Base-by-base conservation (phyloP, 257 asterid species). In the Anisodus tanguticus region DNA sequence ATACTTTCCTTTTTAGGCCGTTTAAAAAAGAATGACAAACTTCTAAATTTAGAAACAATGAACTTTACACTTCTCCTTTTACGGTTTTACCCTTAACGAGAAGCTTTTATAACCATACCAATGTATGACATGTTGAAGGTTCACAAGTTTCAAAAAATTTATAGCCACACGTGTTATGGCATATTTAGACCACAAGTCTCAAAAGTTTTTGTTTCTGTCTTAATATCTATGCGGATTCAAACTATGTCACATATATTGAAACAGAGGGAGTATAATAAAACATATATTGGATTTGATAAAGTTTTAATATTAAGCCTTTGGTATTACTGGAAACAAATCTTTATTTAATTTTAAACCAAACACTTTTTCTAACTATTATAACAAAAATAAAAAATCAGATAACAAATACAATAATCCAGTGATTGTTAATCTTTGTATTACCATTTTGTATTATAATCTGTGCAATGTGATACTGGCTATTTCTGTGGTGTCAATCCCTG, bases 311-410 rank as follows among this genome's bases (percentile, higher is more conserved):
- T 45, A 39, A 49, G 22, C 22, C 3, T 10, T 54, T 68, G 77
- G 9, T 68, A 15, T 68, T 39, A 16, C 13, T 39, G 31, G 26
- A 39, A 64, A 64, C 2, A 15, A 64, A 64, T 64, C 43, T 26
- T 37, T 39, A 68, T 68, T 68, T 51, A 15, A 68, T 68, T 68
- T 68, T 39, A 39, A 37, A 68, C 51, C 77, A 39, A 54, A 68
- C 77, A 68, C 53, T 39, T 15, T 31, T 9, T 39, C 39, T 37
- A 68, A 68, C 53, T 7, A 39, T 8, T 39, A n/a, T 39, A 69
- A 39, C 31, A 17, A 69, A 69, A 69, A 39, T 3, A 15, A 69
- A 39, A 39, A 17, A 69, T 69, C 26, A 69, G 53, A 17, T 69
- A 8, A 39, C 54, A 39, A 69, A 16, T 69, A 69, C 77, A 69